A percentile compares a stretch with the other conserved stretches of the same genome.
Conservation (phyloP, 352 stramenopile species). For the Phytopythium kandeliae region DNA sequence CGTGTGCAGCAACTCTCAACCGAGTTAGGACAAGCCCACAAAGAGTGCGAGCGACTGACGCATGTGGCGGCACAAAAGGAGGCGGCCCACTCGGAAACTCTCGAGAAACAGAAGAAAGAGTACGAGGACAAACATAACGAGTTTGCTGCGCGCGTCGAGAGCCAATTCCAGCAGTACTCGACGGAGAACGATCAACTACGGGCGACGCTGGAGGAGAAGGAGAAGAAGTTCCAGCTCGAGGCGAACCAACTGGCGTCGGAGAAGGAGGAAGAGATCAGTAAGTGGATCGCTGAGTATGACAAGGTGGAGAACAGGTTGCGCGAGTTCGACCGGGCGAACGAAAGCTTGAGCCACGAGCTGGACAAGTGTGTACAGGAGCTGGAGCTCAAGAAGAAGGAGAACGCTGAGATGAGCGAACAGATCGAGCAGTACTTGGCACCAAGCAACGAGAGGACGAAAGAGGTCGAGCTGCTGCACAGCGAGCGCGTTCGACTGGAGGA, state of each 20-base stretch:
- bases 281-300: slow-evolving; percentile 45
- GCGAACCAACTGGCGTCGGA: slow-evolving; percentile 18
- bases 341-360: slow-evolving; percentile 40
- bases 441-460: slow-evolving; percentile 42
- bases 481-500: slow-evolving; percentile 58
- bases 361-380: slow-evolving; percentile 48
- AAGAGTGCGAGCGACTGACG: slow-evolving; percentile 35
- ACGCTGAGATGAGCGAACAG: slow-evolving; percentile 37
- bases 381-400: slow-evolving; percentile 44
- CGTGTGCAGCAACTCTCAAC: slow-evolving; percentile 33
- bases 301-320: slow-evolving; percentile 33
- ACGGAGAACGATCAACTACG: slow-evolving; percentile 54
- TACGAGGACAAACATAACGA: slow-evolving; percentile 61
- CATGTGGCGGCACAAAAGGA: slow-evolving; percentile 46
- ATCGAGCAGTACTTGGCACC: slow-evolving; percentile 50
- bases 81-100: slow-evolving; percentile 28
- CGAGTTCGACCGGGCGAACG: slow-evolving; percentile 32
- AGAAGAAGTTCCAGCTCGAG: slow-evolving; percentile 31
- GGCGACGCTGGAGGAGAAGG: slow-evolving; percentile 32
- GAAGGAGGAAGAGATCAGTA: slow-evolving; percentile 36
- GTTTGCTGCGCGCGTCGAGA: slow-evolving; percentile 44
- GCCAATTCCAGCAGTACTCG: slow-evolving; percentile 38
- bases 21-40: slow-evolving; percentile 25
- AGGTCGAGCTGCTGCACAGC: slow-evolving; percentile 45
- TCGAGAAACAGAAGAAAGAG: slow-evolving; percentile 39